Conservation (phyloP, 495 filamentous ascomycete species). For the Staphylotrichum tortipilum region DNA sequence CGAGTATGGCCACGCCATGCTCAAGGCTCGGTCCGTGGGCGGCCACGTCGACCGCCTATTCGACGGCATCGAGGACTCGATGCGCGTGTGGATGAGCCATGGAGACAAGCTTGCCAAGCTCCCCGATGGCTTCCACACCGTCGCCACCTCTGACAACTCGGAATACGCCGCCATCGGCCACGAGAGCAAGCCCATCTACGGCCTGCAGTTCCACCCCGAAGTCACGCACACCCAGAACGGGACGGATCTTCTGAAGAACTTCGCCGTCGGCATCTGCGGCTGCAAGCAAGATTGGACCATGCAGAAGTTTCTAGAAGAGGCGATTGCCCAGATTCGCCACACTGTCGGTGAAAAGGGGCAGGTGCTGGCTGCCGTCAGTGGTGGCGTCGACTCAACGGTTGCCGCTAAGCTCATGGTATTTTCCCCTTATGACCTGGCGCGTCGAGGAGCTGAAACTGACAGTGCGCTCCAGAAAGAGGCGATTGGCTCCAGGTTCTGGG, state of each 20-base stretch:
- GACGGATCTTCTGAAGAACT: constrained; percentile 62
- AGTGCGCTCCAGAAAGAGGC: constrained; percentile 25
- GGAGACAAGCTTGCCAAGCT: constrained; percentile 71
- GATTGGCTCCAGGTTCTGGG: constrained; percentile 84
- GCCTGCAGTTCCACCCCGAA: constrained; percentile 80
- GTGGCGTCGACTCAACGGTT: constrained; percentile 89
- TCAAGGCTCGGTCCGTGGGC: constrained; percentile 20
- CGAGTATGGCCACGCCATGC: constrained; percentile 26
- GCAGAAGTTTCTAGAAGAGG: constrained; percentile 67
- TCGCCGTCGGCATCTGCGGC: constrained; percentile 69
- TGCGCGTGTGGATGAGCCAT: constrained; percentile 75
- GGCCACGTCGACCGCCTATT: constrained; percentile 66
- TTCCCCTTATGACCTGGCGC: neutral
- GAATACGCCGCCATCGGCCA: constrained; percentile 78
- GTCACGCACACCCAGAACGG: constrained; percentile 64
- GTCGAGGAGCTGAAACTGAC: constrained; percentile 4
- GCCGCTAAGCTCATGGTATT: constrained; percentile 70
- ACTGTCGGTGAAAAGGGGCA: constrained; percentile 72
- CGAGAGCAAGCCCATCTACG: constrained; percentile 55
- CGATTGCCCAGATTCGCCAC: constrained; percentile 65
- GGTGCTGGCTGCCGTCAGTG: constrained; percentile 78
- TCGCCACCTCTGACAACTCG: constrained; percentile 65
- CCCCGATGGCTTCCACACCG: constrained; percentile 59
- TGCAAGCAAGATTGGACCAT: constrained; percentile 73
- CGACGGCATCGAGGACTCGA: constrained; percentile 53